Conservation (phyloP, 352 stramenopile genomes). For the Aphanomyces cochlioides region DNA sequence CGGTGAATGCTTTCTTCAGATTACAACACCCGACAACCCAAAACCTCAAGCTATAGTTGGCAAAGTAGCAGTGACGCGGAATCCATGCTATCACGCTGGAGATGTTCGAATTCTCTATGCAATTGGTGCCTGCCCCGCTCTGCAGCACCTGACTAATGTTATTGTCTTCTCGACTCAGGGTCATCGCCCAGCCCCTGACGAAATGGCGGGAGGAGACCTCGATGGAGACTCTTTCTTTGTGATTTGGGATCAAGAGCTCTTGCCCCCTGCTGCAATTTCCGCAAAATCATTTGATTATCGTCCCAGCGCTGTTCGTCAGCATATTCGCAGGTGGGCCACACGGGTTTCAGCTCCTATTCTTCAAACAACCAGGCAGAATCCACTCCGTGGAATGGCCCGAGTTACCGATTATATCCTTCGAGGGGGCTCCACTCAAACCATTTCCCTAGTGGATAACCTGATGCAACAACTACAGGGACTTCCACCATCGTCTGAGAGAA, state of each 20-base stretch:
- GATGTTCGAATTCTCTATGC: background rate
- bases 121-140: background rate
- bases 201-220: slow-evolving; percentile 13
- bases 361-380: no score
- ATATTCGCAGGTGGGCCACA: no score
- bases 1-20: background rate
- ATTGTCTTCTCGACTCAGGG: slow-evolving; percentile 11
- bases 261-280: background rate
- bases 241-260: background rate
- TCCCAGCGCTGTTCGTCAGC: no score
- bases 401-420: background rate
- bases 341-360: no score
- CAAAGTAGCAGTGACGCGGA: background rate
- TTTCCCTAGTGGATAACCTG: background rate
- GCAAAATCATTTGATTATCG: background rate
- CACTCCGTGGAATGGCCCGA: background rate
- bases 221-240: slow-evolving; percentile 14
- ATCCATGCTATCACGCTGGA: slow-evolving; percentile 4
- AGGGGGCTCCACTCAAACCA: background rate
- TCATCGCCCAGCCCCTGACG: background rate
- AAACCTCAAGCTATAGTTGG: background rate
- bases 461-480: background rate
- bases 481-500: background rate
- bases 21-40: background rate
- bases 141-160: background rate